Evolutionary conservation across 2,329 filamentous ascomycete genomes (phyloP), one percentile per base, ranked within the genome.

Genomic region (Botrytis sinoallii): DNA sequence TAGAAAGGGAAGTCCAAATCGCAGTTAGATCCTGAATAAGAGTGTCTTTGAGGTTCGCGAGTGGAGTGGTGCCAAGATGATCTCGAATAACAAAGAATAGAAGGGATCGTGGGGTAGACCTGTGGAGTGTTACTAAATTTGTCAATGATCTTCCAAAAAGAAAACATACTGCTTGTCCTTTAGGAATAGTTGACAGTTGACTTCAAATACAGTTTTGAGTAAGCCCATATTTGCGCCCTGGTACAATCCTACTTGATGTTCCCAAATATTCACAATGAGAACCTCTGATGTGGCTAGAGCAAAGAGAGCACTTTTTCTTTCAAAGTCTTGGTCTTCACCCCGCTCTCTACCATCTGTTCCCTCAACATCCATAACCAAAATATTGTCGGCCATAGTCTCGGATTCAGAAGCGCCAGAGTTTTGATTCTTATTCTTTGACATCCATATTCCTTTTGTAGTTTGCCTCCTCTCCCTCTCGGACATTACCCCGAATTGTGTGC

Each of bases 51-150:
- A 99, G 89, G 83, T 98, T 98, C 76, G 90, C 87, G 44, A 99
- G 88, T 16, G 96, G 96, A 0, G 96, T 99, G 66, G 90, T 93
- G 77, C 96, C 96, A 77, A 98, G 89, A 83, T 98, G 95, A 82
- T 99, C 96, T 83, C 96, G 94, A 80, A 99, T 98, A 78, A 99
- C 96, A 85, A 99, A 99, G 86, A 99, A 98, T 52, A 99, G 88
- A 69, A 99, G 90, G 20, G 95, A 98, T 77, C 95, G 90, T 44
- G 95, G 93, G 44, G 91, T 94, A 29, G 93, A 94, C 79, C 93
- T 96, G 78, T 74, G 66, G 55, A 74, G 79, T 82, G 74, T 78
- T 73, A 78, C 75, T 73, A 46, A 40, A 32, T 71, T 61, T 63
- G 70, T 57, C 69, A 78, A 76, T 65, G 40, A 70, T 29, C 10